Evolutionary conservation across 306 rosid species (phyloP), one percentile per base, ranked within the genome.

Genomic region (Gleditsia sinensis): DNA sequence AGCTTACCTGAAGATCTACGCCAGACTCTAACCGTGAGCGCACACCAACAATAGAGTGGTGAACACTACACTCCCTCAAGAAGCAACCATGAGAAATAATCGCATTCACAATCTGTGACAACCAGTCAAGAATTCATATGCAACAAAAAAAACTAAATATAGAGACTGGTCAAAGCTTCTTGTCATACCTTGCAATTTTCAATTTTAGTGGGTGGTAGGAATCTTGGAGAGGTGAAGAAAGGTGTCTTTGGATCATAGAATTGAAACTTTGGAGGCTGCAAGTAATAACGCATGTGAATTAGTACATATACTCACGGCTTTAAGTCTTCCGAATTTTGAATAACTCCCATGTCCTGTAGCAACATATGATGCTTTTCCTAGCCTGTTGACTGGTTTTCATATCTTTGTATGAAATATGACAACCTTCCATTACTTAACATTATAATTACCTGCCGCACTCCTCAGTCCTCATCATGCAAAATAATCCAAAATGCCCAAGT

Each of bases 221-320:
- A 92, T 86, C 99, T 86, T 40, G 98, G 97, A 62, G 97, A 94
- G 28, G 99, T 94, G 87, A 75, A 92, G 85, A 94, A 94, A 75
- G 99, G 99, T 39, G 99, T 94, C 86, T 90, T 90, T 43, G 98
- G 96, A 77, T 94, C 92, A 83, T 88, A 86, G 86, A 94, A 92
- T 56, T 88, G 86, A 85, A 94, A 94, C 72, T 88, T 90, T 3
- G 98, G 95, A 48, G 85, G 82, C 99, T 94, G 90, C 82, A 78
- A 7, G 50, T 51, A 77, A 74, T 2, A 27, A 2, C 13, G 13
- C 1, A 40, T 5, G 46, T 11, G 59, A n/a, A 79, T 82, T 69
- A 89, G 81, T 54, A 78, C 34, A 56, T 32, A 6, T 19, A 50
- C 60, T 24, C n/a, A n/a, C n/a, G n/a, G n/a, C n/a, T n/a, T n/a